Evolutionary conservation across 179 eudicot genomes (phyloP), one percentile per base, ranked within the genome.

Genomic region (Gypsophila paniculata): DNA sequence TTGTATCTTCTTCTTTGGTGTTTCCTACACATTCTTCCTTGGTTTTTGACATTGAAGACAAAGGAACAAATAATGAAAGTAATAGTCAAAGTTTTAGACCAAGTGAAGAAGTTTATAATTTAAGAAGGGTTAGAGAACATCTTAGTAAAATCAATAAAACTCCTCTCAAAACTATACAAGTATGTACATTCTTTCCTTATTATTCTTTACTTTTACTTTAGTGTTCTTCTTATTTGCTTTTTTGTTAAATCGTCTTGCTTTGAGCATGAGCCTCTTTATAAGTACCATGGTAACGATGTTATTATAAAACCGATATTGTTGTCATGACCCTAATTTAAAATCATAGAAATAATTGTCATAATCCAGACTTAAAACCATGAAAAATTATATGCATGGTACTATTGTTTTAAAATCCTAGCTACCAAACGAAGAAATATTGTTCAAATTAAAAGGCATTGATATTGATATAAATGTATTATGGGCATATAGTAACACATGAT

Each of bases 151-250:
- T 84, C 81, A 84, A 84, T 71, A 84, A 77, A 70, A 66, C 73
- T 69, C 83, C 87, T 64, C 19, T 84, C 65, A 84, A 84, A 69
- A 81, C 85, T 6, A 84, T 84, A 69, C 80, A 84, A 75, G 87
- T 82, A 84, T 42, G 46, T 69, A 2, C 54, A 21, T 68, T 32
- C 18, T 14, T 22, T 70, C 51, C n/a, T 29, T 15, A 0, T 10
- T 42, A 0, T 10, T 42, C 42, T 57, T 26, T 42, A 42, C 46
- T 4, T 19, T 66, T 70, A 18, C 17, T 53, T 25, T 17, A 38
- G 10, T 55, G 13, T 6, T 26, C 57, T 59, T 12, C 58, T 21
- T 12, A 4, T 23, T 44, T 44, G 67, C 38, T 75, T 70, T 65
- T 0, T 0, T 49, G 49, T 64, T 2, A 23, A 22, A 22, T 57